phyloP scores from a whole-genome alignment of 2,329 filamentous ascomycete species.

The Allantophomopsis cytisporea region DNA sequence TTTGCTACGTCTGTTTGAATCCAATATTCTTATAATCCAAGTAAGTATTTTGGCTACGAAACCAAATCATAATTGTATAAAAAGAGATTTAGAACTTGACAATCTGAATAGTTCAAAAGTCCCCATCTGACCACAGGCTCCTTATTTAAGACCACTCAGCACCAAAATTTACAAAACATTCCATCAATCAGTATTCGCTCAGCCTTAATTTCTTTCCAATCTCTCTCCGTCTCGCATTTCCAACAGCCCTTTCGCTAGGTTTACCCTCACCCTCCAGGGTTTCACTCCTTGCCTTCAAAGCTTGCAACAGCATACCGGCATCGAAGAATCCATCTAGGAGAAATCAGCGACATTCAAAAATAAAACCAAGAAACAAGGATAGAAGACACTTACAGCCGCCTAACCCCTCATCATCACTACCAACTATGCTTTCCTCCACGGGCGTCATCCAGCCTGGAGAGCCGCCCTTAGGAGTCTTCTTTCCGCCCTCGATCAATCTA shows the following conservation, averaged over 20 bases:
- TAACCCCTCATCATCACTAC: conserved; percentile 78
- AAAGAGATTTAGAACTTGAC: too few relatives aligned
- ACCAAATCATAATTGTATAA: too few relatives aligned
- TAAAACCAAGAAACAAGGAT: conserved; percentile 3
- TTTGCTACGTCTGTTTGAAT: too few relatives aligned
- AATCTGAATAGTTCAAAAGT: too few relatives aligned
- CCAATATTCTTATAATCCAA: too few relatives aligned
- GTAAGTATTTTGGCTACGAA: too few relatives aligned
- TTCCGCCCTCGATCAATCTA: conserved; percentile 47
- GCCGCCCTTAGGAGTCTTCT: conserved; percentile 21
- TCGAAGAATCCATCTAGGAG: conserved; percentile 87
- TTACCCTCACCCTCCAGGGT: conserved; percentile 33
- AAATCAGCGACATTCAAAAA: too few relatives aligned
- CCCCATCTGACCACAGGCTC: too few relatives aligned
- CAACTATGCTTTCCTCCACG: conserved; percentile 54
- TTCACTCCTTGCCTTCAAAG: conserved; percentile 60
- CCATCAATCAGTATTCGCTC: conserved; percentile 42
- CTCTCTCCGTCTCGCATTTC: conserved; percentile 45
- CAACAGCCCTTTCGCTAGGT: conserved; percentile 43
- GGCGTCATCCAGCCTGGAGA: conserved; percentile 41
- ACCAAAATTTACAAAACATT: too few relatives aligned
- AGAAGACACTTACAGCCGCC: conserved; percentile 67
- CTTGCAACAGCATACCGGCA: conserved; percentile 84
- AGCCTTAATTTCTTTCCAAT: conserved; percentile 63
- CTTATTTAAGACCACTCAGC: too few relatives aligned